These are phyloP conservation scores for Xylariaceae sp. DNA, from an alignment of 2,329 filamentous ascomycete genomes.

Conservation along the genomic window DNA sequence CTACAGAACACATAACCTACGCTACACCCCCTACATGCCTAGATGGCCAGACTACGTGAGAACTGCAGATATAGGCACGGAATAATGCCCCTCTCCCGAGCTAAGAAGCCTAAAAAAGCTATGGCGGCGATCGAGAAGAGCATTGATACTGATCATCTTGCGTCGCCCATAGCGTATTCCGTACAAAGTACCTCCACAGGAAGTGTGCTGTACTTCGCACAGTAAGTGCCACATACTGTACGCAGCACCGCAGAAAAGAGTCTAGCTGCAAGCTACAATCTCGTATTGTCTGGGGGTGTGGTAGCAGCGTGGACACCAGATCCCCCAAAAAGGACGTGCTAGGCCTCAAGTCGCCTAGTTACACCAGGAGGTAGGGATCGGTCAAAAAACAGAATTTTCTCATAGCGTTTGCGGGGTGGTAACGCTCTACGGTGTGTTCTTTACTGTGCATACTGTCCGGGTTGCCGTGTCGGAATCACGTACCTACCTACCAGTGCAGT, in stretches of 20 bases:
- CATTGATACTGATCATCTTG: no score
- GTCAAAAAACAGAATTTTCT: not conserved
- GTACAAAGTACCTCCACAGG: no score
- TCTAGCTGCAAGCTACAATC: constrained; percentile 4
- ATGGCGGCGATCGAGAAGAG: no score
- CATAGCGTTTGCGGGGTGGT: not conserved
- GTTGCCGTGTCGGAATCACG: no score
- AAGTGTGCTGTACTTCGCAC: not conserved
- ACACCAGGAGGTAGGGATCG: not conserved
- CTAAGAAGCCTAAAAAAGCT: no score
- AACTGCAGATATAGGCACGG: no score
- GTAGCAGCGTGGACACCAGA: constrained; percentile 16
- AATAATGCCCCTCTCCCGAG: no score
- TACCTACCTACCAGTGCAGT: no score
- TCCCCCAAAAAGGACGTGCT: constrained; percentile 10
- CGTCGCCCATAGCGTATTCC: no score
- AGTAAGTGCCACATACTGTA: not conserved
- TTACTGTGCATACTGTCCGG: not conserved
- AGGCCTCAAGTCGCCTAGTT: not conserved
- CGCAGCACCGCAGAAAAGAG: not conserved
- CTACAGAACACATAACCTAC: no score
- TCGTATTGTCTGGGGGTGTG: constrained; percentile 18
- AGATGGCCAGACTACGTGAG: no score
- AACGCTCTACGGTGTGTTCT: not conserved
- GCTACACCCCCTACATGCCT: no score